These are phyloP conservation scores for Candida buenavistaensis DNA, from an alignment of 1,139 yeast species.

Conservation along the genomic window DNA sequence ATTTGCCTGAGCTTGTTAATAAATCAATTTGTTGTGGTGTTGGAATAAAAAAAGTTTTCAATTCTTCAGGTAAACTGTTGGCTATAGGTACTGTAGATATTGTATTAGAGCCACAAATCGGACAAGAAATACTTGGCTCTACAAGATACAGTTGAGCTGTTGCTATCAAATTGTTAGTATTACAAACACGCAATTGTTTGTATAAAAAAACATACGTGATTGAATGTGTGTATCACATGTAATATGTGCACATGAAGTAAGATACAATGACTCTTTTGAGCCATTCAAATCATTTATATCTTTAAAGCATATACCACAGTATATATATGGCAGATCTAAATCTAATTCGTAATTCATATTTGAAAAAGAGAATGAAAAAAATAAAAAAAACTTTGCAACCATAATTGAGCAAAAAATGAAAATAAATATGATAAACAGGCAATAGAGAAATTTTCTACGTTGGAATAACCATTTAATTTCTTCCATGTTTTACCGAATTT, in stretches of 20 bases:
- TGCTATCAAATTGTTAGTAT: neutral
- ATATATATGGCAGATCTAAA: conserved; percentile 19
- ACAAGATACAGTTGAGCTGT: neutral
- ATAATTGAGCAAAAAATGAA: no score
- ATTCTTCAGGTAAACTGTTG: conserved; percentile 15
- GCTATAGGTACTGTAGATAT: conserved; percentile 15
- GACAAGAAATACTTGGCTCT: conserved; percentile 11
- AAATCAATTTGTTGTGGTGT: conserved; percentile 18
- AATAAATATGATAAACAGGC: no score
- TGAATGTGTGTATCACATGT: conserved; percentile 21
- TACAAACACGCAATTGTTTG: neutral
- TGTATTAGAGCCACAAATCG: conserved; percentile 15
- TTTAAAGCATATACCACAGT: conserved; percentile 22
- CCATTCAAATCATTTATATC: conserved; percentile 8
- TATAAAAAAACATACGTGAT: conserved; percentile 11
- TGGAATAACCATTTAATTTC: no score
- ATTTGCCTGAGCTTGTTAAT: conserved; percentile 16
- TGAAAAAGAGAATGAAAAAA: neutral
- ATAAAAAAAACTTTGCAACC: conserved; percentile 11
- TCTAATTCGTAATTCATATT: conserved; percentile 14
- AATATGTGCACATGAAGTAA: conserved; percentile 29
- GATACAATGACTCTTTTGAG: conserved; percentile 10
- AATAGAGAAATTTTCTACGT: no score
- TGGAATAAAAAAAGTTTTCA: conserved; percentile 18
- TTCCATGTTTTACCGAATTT: no score